These are phyloP conservation scores for Alternaria triticimaculans DNA, from an alignment of 2,329 filamentous ascomycete genomes.

Conservation along the genomic window DNA sequence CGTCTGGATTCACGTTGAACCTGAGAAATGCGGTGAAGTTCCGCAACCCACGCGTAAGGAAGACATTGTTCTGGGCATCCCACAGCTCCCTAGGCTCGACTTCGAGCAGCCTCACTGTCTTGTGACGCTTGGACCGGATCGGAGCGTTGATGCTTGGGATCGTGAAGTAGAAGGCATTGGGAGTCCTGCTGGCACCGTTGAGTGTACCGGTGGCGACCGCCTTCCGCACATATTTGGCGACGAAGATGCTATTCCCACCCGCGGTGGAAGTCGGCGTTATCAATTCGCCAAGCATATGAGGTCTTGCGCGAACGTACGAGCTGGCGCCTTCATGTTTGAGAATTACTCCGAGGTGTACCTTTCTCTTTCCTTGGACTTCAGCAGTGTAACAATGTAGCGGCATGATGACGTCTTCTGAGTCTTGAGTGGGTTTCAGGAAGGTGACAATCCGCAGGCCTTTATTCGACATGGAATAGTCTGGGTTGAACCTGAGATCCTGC, in stretches of 20 bases:
- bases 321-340: neutral
- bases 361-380: neutral
- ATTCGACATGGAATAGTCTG: neutral
- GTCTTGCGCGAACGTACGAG: neutral
- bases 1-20: neutral
- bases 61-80: neutral
- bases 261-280: neutral
- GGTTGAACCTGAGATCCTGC: neutral
- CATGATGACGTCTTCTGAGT: neutral
- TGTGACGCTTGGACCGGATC: neutral
- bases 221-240: neutral
- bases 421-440: neutral
- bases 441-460: neutral
- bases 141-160: neutral
- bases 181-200: neutral
- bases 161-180: neutral
- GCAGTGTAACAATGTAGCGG: neutral
- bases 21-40: neutral
- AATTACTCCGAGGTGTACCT: neutral
- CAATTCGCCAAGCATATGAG: neutral
- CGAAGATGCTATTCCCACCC: neutral
- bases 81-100: neutral
- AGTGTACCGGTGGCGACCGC: neutral
- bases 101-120: neutral
- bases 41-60: neutral